Conservation (phyloP, 164 flowering plant species). For the Stephania japonica region DNA sequence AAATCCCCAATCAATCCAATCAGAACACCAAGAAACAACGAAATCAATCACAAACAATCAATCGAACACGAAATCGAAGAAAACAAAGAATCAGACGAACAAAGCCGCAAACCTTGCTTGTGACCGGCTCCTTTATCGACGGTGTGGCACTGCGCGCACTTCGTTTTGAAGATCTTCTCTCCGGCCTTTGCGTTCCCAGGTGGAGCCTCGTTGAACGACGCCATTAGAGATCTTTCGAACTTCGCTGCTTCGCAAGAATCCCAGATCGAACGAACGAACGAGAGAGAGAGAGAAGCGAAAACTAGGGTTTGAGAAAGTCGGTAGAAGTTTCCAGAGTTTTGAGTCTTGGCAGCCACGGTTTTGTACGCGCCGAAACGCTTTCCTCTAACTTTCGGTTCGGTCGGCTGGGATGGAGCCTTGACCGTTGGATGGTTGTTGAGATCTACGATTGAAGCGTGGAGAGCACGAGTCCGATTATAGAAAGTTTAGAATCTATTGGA, state of each 20-base stretch:
- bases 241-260: neutral
- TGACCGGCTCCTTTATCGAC: constrained; percentile 57
- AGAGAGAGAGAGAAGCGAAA: neutral
- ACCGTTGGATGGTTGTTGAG: neutral
- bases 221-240: constrained; percentile 33
- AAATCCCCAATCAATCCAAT: constrained; percentile 3
- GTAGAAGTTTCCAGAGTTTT: neutral
- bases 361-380: neutral
- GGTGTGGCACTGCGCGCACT: constrained; percentile 73
- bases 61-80: neutral
- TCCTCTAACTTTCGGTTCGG: neutral
- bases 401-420: neutral
- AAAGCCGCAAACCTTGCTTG: constrained; percentile 36
- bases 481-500: too few relatives aligned
- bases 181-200: constrained; percentile 56
- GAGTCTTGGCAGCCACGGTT: neutral
- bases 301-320: neutral
- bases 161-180: constrained; percentile 81
- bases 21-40: neutral
- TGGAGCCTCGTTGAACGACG: constrained; percentile 66
- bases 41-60: too few relatives aligned
- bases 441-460: neutral
- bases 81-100: neutral
- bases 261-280: neutral
- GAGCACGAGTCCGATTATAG: neutral